These are phyloP conservation scores for Daldinia eschscholtzii DNA, from an alignment of 2,329 filamentous ascomycete species.

Conservation along the genomic window DNA sequence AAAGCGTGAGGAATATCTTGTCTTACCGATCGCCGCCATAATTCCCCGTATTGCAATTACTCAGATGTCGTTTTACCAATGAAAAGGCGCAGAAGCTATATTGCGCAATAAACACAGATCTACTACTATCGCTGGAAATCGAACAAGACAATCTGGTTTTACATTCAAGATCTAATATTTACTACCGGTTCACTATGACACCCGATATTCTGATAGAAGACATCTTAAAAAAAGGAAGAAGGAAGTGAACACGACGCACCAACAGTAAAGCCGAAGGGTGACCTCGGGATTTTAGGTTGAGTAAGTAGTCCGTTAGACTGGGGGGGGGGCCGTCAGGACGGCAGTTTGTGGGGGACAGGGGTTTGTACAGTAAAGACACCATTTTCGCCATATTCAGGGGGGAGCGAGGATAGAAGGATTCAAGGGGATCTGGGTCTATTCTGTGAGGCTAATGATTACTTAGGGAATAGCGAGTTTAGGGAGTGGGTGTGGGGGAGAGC, in stretches of 20 bases:
- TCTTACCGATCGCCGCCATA: constrained; percentile 46
- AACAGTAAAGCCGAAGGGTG: constrained; percentile 39
- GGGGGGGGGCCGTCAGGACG: constrained; percentile 25
- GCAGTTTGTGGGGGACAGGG: constrained; percentile 42
- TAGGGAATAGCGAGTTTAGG: background rate
- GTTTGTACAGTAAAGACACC: background rate
- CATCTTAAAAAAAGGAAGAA: constrained; percentile 11
- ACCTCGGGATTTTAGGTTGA: constrained; percentile 40
- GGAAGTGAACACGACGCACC: constrained; percentile 21
- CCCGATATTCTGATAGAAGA: constrained; percentile 20
- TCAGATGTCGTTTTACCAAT: constrained; percentile 8
- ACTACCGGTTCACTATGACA: constrained; percentile 10
- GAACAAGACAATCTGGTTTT: constrained; percentile 18
- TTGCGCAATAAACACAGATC: constrained; percentile 1
- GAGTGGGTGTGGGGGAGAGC: background rate
- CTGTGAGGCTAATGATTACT: background rate
- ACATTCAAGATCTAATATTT: constrained; percentile 30
- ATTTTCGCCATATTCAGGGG: constrained; percentile 3
- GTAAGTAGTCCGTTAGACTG: constrained; percentile 20
- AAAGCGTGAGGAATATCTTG: background rate
- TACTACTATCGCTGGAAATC: constrained; percentile 15
- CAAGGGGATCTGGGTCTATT: background rate
- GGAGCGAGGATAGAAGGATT: background rate
- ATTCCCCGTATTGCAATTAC: background rate
- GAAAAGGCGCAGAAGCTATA: background rate